Percentiles rank a stretch among this genome's conserved stretches.
phyloP scores from a whole-genome alignment of 331 rosid genomes.

The Phaseolus coccineus region DNA sequence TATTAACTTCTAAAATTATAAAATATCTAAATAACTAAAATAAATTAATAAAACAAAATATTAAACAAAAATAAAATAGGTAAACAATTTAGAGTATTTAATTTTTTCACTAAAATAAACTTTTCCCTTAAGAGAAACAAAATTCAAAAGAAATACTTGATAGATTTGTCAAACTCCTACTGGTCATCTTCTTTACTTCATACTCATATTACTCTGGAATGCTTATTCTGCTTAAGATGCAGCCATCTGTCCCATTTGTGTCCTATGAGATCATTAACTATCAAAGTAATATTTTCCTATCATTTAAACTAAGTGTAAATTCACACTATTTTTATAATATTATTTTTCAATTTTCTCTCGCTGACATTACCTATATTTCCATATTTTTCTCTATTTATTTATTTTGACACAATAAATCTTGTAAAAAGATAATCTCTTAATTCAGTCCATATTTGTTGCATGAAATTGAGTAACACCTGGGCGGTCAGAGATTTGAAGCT shows the following conservation, averaged over 20 bases:
- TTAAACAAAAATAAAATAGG: too few relatives aligned
- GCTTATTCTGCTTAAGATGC: neutral
- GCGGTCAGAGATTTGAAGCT: constrained; percentile 33
- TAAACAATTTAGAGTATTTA: too few relatives aligned
- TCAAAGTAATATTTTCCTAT: too few relatives aligned
- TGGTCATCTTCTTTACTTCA: neutral
- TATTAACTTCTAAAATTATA: too few relatives aligned
- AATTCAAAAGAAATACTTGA: neutral
- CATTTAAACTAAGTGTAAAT: neutral
- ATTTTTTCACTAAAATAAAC: neutral
- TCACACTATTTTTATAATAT: neutral
- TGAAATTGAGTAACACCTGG: neutral
- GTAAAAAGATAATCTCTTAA: neutral
- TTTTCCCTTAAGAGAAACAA: neutral
- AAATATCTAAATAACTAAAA: too few relatives aligned
- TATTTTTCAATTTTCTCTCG: neutral
- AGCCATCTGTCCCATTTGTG: neutral
- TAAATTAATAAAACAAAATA: too few relatives aligned
- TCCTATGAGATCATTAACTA: neutral
- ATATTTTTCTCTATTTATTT: too few relatives aligned
- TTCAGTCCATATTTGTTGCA: neutral
- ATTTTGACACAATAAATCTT: neutral
- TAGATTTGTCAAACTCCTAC: constrained; percentile 4
- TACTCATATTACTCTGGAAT: neutral
- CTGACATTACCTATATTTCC: too few relatives aligned